These are phyloP conservation scores for Lenwebbia sp. DNA, from an alignment of 345 rosid genomes.

Conservation along the genomic window DNA sequence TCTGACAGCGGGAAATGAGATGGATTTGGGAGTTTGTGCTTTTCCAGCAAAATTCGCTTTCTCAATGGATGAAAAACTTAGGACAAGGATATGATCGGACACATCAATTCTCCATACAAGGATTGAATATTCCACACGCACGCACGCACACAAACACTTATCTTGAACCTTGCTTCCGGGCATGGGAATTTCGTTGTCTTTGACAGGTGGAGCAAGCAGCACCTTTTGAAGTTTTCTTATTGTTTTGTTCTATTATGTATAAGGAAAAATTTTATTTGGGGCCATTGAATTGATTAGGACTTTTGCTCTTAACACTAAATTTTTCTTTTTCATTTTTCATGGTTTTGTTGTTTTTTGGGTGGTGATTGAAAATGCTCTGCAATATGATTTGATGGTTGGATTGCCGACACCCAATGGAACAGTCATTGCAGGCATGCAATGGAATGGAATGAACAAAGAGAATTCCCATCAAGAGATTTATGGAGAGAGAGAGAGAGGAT, in stretches of 20 bases:
- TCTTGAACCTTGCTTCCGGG: neutral
- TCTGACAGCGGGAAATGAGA: neutral
- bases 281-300: neutral
- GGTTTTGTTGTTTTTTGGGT: neutral
- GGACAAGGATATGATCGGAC: neutral
- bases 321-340: neutral
- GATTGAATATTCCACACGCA: neutral
- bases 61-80: neutral
- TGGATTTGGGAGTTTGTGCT: neutral
- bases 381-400: neutral
- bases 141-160: neutral
- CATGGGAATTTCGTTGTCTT: neutral
- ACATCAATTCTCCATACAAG: neutral
- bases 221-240: neutral
- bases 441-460: neutral
- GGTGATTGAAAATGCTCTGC: neutral
- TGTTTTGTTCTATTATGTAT: neutral
- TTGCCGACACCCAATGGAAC: constrained; percentile 1
- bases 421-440: neutral
- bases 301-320: neutral
- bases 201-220: constrained; percentile 3
- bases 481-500: neutral
- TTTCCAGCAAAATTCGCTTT: neutral
- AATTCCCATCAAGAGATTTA: neutral
- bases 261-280: neutral